A percentile compares a stretch with the other conserved stretches of the same genome.
Conservation (phyloP, 345 rosid species). For the Jatropha curcas region DNA sequence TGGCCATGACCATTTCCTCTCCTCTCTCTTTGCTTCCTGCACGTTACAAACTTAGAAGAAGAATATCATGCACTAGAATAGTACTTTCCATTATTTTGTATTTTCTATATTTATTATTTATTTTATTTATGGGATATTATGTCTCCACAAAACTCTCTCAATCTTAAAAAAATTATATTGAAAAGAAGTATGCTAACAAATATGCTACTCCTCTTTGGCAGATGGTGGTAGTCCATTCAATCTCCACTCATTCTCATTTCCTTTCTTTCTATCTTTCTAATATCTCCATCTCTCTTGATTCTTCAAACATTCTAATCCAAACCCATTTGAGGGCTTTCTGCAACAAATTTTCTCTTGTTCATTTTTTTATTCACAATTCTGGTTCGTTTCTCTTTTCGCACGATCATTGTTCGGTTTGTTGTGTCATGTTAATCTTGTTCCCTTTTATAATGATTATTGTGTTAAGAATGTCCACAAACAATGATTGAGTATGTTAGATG, state of each 20-base stretch:
- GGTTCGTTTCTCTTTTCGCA: too few species aligned
- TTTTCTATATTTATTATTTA: constrained; percentile 8
- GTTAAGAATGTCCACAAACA: neutral
- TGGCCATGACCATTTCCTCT: constrained; percentile 19
- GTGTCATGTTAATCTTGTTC: too few species aligned
- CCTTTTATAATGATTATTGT: too few species aligned
- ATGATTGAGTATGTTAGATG: neutral
- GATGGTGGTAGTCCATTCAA: constrained; percentile 12
- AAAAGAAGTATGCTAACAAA: constrained; percentile 6
- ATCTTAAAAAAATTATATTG: constrained; percentile 12
- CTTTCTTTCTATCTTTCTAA: neutral
- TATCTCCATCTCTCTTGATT: neutral
- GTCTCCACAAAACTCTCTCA: constrained; percentile 20
- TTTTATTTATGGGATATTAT: constrained; percentile 5
- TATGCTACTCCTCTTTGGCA: neutral
- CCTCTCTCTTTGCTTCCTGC: neutral
- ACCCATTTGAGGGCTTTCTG: neutral
- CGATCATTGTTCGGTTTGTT: too few species aligned
- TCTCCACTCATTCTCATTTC: constrained; percentile 3
- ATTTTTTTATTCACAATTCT: neutral
- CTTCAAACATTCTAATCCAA: neutral
- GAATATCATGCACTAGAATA: neutral
- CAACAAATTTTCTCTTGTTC: neutral
- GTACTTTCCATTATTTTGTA: neutral
- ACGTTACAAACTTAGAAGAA: neutral